Base-by-base conservation (phyloP, 2,329 filamentous ascomycete genomes). In the Leptographium galeiforme region DNA sequence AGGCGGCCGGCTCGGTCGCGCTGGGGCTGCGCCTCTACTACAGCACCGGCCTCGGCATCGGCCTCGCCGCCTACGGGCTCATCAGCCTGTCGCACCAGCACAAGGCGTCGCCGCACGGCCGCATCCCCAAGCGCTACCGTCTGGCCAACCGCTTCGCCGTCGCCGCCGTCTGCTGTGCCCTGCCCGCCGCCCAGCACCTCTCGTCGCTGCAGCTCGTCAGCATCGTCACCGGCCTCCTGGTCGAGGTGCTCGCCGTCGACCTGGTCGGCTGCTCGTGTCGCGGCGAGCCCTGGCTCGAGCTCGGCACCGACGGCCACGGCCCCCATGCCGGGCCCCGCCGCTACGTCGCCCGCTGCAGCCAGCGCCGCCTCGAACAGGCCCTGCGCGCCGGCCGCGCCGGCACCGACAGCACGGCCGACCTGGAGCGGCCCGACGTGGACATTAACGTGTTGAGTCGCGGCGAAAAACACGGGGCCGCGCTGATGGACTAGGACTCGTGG, bases 21-120 rank as follows among this genome's bases (percentile, higher is more conserved):
- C 56, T 64, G 8, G 79, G 77, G 2, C 69, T 82, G 18, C 72
- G 78, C 14, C 81, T 78, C 70, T 84, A 79, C 64, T 84, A 84
- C 63, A 84, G 79, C 63, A 72, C 70, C n/a, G 81, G 81, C 1
- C 69, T 83, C 2, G 78, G 75, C 30, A 66, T 79, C 14, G 71
- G 78, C 0, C 65, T 84, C 6, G 61, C 74, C 12, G 72, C 67
- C 59, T 82, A 81, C 73, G 68, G 66, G 10, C 57, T 76, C 51
- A 81, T 84, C 49, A 73, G 77, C 1, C 60, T 73, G 18, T 70
- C 70, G 13, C 80, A 84, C 61, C 66, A 73, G 40, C 80, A 83
- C 66, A 78, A 77, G 57, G 68, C 71, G 30, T 67, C 75, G 16
- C 64, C 70, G 2, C 69, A 69, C 7, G 69, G 73, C 33, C 75